These are phyloP conservation scores for Jackrogersella multiformis DNA, from an alignment of 495 filamentous ascomycete genomes.

Conservation along the genomic window DNA sequence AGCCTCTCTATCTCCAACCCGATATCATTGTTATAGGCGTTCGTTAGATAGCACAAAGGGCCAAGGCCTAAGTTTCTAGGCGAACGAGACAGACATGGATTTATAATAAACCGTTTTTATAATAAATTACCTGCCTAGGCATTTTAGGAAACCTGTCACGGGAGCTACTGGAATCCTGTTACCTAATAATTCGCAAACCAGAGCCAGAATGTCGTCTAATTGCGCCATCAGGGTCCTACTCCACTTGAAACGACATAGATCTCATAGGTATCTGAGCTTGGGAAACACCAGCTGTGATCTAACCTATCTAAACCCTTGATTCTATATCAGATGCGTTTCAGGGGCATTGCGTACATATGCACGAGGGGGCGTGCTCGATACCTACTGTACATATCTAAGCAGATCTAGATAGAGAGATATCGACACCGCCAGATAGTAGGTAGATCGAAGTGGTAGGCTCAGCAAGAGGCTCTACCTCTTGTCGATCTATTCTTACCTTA, in stretches of 20 bases:
- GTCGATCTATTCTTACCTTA: constrained; percentile 36
- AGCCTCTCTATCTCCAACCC: constrained; percentile 19
- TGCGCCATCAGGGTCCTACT: constrained; percentile 34
- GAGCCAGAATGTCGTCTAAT: constrained; percentile 41
- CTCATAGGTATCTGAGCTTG: constrained; percentile 17
- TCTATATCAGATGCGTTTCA: neutral
- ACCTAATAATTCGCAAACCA: constrained; percentile 38
- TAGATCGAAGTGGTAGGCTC: constrained; percentile 32
- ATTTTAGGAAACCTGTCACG: constrained; percentile 36
- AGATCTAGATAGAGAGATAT: constrained; percentile 40
- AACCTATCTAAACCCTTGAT: constrained; percentile 19
- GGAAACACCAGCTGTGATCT: constrained; percentile 9
- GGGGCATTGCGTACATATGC: constrained; percentile 22
- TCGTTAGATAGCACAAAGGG: constrained; percentile 16
- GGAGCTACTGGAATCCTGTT: constrained; percentile 30
- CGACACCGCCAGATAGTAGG: constrained; percentile 30
- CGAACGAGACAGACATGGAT: constrained; percentile 8
- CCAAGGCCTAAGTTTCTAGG: neutral
- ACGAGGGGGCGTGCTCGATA: neutral
- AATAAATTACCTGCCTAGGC: no score
- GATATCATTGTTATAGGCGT: neutral
- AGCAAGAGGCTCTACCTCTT: constrained; percentile 30
- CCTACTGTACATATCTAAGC: constrained; percentile 17
- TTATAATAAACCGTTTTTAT: no score
- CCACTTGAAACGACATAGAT: constrained; percentile 17